A percentile compares a stretch with the other conserved stretches of the same genome.
These are phyloP conservation scores for Fusarium palustre DNA, from an alignment of 2,329 filamentous ascomycete genomes.

Conservation along the genomic window DNA sequence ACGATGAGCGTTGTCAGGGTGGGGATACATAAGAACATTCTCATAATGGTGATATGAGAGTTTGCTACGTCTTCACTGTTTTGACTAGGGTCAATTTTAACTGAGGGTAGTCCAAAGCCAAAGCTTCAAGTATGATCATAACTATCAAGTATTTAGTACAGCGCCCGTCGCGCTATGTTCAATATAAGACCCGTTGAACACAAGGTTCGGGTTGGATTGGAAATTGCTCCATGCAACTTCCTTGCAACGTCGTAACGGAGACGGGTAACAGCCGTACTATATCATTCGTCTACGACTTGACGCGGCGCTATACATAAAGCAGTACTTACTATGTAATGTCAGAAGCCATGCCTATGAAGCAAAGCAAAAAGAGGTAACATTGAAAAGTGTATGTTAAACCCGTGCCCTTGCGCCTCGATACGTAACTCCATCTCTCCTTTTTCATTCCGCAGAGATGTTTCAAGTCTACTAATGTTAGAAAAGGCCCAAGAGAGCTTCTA, in stretches of 20 bases:
- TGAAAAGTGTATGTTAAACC: background rate
- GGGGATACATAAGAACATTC: background rate
- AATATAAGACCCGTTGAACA: background rate
- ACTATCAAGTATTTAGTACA: background rate
- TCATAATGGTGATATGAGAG: background rate
- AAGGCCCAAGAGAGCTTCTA: conserved; percentile 4
- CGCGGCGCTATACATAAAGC: background rate
- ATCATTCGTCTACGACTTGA: background rate
- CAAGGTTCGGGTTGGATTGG: background rate
- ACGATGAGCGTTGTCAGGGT: background rate
- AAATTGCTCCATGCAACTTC: conserved; percentile 9
- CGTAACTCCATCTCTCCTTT: background rate
- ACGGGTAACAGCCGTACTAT: background rate
- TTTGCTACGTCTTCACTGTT: background rate
- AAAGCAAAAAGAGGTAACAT: background rate
- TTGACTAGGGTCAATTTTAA: background rate
- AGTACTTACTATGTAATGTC: background rate
- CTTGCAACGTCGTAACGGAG: background rate
- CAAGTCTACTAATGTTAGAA: background rate
- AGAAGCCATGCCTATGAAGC: background rate
- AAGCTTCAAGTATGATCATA: background rate
- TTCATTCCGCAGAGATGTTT: background rate
- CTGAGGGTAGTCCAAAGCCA: background rate
- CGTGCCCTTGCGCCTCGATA: background rate
- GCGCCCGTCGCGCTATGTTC: background rate